Base-by-base conservation (phyloP, 2,329 filamentous ascomycete species). In the Thelonectria discophora region DNA sequence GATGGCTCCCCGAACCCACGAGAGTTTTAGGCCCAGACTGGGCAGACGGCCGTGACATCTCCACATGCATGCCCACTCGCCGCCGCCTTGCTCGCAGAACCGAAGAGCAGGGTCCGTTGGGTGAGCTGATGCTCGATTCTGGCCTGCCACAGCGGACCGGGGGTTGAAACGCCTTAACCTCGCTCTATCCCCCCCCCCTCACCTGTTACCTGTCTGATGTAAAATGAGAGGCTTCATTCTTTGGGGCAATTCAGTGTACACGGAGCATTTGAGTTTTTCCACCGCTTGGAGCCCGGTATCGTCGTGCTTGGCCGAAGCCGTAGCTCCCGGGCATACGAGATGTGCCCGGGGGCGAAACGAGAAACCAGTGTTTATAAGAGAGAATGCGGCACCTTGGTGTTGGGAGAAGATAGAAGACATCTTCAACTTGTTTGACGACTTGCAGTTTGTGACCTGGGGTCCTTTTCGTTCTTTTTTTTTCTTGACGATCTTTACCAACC, bases 141-240 rank as follows among this genome's bases (percentile, higher is more conserved):
- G 53, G 30, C 46, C 55, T 50, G 48, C 48, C 52, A 64, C 51
- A 58, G 46, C n/a, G 45, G 55, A 58, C 62, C 52, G 15, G 56
- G 66, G 63, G 43, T 61, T 70, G 68, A 70, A 70, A 70, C 69
- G 55, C 34, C 60, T 60, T 52, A 58, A 53, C 68, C 60, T 54
- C 57, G 60, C 53, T 54, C 18, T 53, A 53, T 63, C 62, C 51
- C 54, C 58, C 54, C 49, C 54, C 54, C 58, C 64, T 68, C 67
- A 55, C 58, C 63, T 55, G 55, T 63, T 60, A 20, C 27, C 58
- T 58, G 65, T 66, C 59, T 67, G 60, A 65, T 69, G 64, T 66
- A 63, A 63, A 65, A 65, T 66, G 60, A 66, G 40, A 59, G 56
- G 54, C 21, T 53, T 53, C 57, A 57, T 15, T 43, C 43, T 37